Base-by-base conservation (phyloP, 2,329 filamentous ascomycete species). In the Diaporthe citrichinensis region DNA sequence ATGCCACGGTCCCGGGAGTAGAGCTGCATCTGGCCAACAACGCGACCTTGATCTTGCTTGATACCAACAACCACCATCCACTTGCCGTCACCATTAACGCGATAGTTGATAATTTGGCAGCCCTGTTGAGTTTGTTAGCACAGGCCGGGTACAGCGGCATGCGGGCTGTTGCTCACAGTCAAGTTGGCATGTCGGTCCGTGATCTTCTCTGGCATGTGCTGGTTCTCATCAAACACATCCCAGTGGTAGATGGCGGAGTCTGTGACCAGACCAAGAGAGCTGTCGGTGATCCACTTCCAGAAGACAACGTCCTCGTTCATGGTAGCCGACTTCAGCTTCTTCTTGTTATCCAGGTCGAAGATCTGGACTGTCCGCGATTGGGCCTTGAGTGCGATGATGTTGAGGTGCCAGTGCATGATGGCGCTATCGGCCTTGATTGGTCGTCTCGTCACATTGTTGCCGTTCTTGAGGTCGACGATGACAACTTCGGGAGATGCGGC, bases 51-150 rank as follows among this genome's bases (percentile, higher is more conserved):
- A 82, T 97, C 94, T 84, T 96, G 95, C 76, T 96, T 96, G 81
- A 99, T 99, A 81, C 97, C 97, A 75, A 99, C 95, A 74, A 98
- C 93, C 41, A 97, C 96, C 93, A 98, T 98, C 97, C 97, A 99
- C 86, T 98, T 98, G 84, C 95, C 95, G 79, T 99, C 96, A 78
- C 93, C 92, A 85, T 96, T 98, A 80, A 97, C 94, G 80, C 96
- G 95, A 87, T 99, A 99, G 88, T 98, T 99, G 91, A 99, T 99
- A 85, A 99, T 99, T 91, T 99, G 97, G 86, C 95, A 97, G 79
- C 94, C 94, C 95, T 97, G 81, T 17, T n/a, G 62, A 23, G 46
- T 49, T 46, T 73, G 75, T 78, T 53, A 81, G 78, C 55, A 72
- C 25, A 31, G 31, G 53, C 59, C 17, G 28, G 23, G n/a, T 20